Evolutionary conservation across 176 grass and related monocot genomes (phyloP).

Genomic region (Olyra latifolia): DNA sequence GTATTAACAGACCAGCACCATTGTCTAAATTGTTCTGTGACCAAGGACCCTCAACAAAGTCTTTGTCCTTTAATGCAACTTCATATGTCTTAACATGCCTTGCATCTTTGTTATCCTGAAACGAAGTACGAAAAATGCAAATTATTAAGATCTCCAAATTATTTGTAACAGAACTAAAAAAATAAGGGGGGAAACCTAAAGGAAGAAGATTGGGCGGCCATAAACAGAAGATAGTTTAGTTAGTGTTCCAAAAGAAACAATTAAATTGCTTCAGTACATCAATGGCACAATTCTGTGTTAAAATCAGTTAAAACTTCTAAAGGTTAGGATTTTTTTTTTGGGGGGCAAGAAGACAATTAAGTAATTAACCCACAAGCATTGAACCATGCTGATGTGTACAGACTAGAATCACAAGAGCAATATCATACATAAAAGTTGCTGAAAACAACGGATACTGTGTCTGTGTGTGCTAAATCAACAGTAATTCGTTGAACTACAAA

Average conservation of each 20-base stretch:
- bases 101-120: constrained; percentile 97
- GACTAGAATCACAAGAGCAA: constrained; percentile 4
- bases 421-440: background rate
- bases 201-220: background rate
- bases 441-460: background rate
- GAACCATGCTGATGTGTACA: background rate
- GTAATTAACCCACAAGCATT: background rate
- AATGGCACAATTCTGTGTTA: background rate
- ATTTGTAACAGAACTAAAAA: background rate
- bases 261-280: background rate
- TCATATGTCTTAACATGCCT: constrained; percentile 98
- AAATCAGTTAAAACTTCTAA: background rate
- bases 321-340: too few species aligned
- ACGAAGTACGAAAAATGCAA: constrained; percentile 10
- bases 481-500: background rate
- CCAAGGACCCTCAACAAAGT: constrained; percentile 94
- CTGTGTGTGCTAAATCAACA: background rate
- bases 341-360: background rate
- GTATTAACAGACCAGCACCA: constrained; percentile 84
- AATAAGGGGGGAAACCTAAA: background rate
- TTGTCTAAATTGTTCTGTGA: constrained; percentile 97
- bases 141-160: constrained; percentile 16
- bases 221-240: background rate
- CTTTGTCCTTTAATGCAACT: constrained; percentile 94
- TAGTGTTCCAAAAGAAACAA: background rate